phyloP scores from a whole-genome alignment of 306 rosid species.

The Cucumis melo region DNA sequence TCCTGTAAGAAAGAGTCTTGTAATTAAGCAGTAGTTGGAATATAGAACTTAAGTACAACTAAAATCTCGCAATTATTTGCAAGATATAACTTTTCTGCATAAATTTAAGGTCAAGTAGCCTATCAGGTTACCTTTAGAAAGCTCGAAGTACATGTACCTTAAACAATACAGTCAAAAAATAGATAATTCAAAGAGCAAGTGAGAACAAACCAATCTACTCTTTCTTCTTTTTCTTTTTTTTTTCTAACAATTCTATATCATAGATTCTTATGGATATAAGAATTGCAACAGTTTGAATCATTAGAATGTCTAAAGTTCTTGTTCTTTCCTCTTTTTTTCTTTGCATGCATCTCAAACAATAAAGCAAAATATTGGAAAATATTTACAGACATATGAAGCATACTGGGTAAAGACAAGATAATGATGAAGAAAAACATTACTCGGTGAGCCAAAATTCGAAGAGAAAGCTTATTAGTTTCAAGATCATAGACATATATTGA shows the following conservation, averaged over 20 bases:
- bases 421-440: conserved; percentile 15
- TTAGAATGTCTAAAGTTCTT: not conserved
- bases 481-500: conserved; percentile 86
- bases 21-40: not conserved
- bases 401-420: not conserved
- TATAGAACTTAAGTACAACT: not conserved
- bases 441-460: conserved; percentile 68
- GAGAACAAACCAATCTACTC: not conserved
- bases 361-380: not conserved
- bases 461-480: conserved; percentile 62
- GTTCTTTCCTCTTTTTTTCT: not conserved
- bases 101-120: not conserved
- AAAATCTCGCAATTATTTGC: not conserved
- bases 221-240: not conserved
- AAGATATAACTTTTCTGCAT: not conserved
- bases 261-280: not conserved
- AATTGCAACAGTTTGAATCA: not conserved
- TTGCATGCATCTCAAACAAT: not conserved
- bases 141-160: not conserved
- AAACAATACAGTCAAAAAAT: not conserved
- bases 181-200: not conserved
- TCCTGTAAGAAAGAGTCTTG: not conserved
- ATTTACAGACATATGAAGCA: not conserved
- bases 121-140: not conserved
- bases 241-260: not conserved